These are phyloP conservation scores for Colletotrichum musae DNA, from an alignment of 2,329 filamentous ascomycete species.

Conservation along the genomic window DNA sequence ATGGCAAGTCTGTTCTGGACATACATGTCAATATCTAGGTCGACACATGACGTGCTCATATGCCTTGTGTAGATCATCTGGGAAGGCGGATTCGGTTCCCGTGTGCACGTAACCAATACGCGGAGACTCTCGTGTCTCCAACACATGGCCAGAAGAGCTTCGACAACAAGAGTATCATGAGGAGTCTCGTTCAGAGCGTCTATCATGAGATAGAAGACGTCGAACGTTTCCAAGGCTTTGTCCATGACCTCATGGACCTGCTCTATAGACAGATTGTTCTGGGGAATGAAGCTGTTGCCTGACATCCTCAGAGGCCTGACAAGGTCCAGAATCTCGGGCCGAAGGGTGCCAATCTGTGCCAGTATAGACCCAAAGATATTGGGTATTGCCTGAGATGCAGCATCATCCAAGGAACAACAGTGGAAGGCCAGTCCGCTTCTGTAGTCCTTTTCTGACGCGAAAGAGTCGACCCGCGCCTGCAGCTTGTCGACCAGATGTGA, in stretches of 20 bases:
- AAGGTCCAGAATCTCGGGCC: slow-evolving; percentile 40
- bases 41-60: slow-evolving; percentile 42
- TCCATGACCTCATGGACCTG: slow-evolving; percentile 40
- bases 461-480: slow-evolving; percentile 20
- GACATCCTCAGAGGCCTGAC: slow-evolving; percentile 40
- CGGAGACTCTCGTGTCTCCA: slow-evolving; percentile 39
- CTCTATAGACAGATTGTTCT: slow-evolving; percentile 42
- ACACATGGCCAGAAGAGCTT: slow-evolving; percentile 40
- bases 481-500: slow-evolving; percentile 45
- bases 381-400: slow-evolving; percentile 45
- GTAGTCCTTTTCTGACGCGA: slow-evolving; percentile 8
- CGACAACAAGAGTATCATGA: slow-evolving; percentile 37
- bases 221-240: slow-evolving; percentile 28
- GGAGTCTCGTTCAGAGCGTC: slow-evolving; percentile 46
- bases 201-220: slow-evolving; percentile 43
- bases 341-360: slow-evolving; percentile 42
- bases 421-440: slow-evolving; percentile 44
- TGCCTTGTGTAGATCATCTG: slow-evolving; percentile 34
- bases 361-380: slow-evolving; percentile 49
- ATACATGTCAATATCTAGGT: slow-evolving; percentile 46
- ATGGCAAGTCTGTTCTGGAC: slow-evolving; percentile 41
- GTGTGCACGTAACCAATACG: slow-evolving; percentile 44
- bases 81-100: slow-evolving; percentile 28
- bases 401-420: slow-evolving; percentile 45
- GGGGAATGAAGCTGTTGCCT: slow-evolving; percentile 39